Conservation (phyloP, 208 protist genomes). For the Naegleria fowleri region DNA sequence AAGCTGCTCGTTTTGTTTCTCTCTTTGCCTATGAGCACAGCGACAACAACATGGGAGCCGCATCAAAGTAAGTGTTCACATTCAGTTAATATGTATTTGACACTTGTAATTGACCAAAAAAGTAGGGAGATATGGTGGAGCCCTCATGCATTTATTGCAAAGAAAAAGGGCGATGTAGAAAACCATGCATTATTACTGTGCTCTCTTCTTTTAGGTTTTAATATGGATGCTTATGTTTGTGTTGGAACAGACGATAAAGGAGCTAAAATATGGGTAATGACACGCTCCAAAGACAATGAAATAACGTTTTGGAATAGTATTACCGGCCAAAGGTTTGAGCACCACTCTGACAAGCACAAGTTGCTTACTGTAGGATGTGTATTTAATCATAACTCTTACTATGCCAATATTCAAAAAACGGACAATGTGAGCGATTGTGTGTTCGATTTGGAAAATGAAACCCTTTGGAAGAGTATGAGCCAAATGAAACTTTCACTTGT, state of each 20-base stretch:
- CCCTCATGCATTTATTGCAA: slow-evolving; percentile 70
- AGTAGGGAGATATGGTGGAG: slow-evolving; percentile 56
- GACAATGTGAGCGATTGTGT: slow-evolving; percentile 52
- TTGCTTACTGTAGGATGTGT: slow-evolving; percentile 65
- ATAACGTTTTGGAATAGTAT: slow-evolving; percentile 70
- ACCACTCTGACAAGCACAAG: slow-evolving; percentile 46
- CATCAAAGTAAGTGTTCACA: slow-evolving; percentile 31
- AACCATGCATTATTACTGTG: slow-evolving; percentile 77
- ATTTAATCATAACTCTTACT: slow-evolving; percentile 74
- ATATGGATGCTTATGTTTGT: slow-evolving; percentile 73
- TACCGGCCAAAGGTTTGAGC: slow-evolving; percentile 53
- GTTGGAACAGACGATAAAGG: slow-evolving; percentile 55
- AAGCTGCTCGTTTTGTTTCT: slow-evolving; percentile 76
- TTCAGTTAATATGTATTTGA: no score
- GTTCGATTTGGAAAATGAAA: slow-evolving; percentile 77
- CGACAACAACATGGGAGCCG: slow-evolving; percentile 30
- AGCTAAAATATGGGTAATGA: slow-evolving; percentile 66
- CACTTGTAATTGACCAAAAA: no score
- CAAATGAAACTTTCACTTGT: slow-evolving; percentile 75
- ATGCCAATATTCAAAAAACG: slow-evolving; percentile 69
- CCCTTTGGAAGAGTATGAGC: slow-evolving; percentile 76
- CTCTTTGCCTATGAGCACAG: slow-evolving; percentile 56
- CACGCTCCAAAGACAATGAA: slow-evolving; percentile 44
- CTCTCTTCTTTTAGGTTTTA: slow-evolving; percentile 77
- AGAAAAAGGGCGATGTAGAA: slow-evolving; percentile 64